Conservation (phyloP, 108 stramenopile genomes). For the Thalassiosira profunda region DNA sequence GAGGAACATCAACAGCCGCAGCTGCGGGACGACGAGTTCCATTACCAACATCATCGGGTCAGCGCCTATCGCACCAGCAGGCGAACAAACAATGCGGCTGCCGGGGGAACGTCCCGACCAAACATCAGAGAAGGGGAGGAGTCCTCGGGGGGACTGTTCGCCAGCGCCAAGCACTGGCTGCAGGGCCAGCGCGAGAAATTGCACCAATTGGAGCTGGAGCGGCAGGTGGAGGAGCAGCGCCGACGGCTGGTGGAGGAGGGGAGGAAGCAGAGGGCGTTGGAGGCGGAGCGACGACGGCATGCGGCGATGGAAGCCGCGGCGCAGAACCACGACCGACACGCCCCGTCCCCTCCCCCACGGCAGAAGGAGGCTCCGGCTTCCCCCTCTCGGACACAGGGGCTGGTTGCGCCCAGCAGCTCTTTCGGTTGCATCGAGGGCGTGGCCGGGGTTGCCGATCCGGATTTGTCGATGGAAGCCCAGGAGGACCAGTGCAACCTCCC, state of each 20-base stretch:
- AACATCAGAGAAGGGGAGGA: no score
- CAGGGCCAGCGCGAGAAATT: slow-evolving; percentile 40
- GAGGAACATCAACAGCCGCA: no score
- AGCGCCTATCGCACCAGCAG: slow-evolving; percentile 5
- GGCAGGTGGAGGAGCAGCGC: slow-evolving; percentile 51
- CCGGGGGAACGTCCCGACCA: no score
- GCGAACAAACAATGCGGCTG: not conserved
- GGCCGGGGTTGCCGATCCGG: not conserved
- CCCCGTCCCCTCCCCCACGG: not conserved
- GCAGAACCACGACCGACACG: not conserved
- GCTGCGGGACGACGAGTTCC: slow-evolving; percentile 3
- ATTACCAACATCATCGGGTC: slow-evolving; percentile 16
- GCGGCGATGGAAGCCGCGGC: no score
- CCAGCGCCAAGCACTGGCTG: slow-evolving; percentile 43
- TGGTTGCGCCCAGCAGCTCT: no score
- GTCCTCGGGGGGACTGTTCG: slow-evolving; percentile 20
- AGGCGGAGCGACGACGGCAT: slow-evolving; percentile 8
- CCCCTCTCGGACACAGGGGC: no score
- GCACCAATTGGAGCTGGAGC: slow-evolving; percentile 39
- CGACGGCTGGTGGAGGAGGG: slow-evolving; percentile 47
- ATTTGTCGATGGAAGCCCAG: no score
- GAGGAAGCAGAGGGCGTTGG: slow-evolving; percentile 26
- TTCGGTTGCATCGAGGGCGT: slow-evolving; percentile 1
- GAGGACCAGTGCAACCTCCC: not conserved
- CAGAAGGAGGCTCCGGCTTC: not conserved